These are phyloP conservation scores for Hibiscus syriacus DNA, from an alignment of 345 rosid genomes.

Conservation along the genomic window DNA sequence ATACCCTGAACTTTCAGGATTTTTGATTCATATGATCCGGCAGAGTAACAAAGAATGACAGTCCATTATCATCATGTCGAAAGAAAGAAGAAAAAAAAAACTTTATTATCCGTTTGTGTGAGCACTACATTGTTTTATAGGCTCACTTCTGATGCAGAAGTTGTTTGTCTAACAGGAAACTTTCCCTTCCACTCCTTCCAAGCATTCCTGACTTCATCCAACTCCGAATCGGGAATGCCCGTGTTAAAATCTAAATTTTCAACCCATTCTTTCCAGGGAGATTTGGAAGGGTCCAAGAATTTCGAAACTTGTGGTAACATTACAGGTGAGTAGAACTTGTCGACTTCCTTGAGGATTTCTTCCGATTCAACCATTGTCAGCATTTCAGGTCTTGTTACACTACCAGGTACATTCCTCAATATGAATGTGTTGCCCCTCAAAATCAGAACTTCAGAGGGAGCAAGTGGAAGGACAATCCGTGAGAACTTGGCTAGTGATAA, in stretches of 20 bases:
- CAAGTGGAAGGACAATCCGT: slow-evolving; percentile 66
- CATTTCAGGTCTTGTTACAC: slow-evolving; percentile 44
- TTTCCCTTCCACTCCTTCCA: slow-evolving; percentile 64
- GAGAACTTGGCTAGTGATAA: slow-evolving; percentile 72
- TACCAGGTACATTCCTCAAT: slow-evolving; percentile 27
- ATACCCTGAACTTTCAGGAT: neutral
- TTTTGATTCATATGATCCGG: neutral
- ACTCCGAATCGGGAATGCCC: slow-evolving; percentile 46
- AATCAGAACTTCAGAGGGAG: slow-evolving; percentile 80
- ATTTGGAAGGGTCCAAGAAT: slow-evolving; percentile 53
- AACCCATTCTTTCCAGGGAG: slow-evolving; percentile 79
- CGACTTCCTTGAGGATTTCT: slow-evolving; percentile 46
- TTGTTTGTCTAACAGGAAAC: slow-evolving; percentile 2
- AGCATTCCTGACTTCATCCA: slow-evolving; percentile 57
- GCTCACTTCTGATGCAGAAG: slow-evolving; percentile 9
- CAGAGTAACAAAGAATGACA: neutral
- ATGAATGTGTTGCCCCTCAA: slow-evolving; percentile 66
- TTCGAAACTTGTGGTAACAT: slow-evolving; percentile 67
- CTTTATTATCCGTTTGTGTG: neutral
- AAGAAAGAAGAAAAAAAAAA: too few relatives aligned
- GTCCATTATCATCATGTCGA: neutral
- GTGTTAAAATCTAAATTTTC: slow-evolving; percentile 59
- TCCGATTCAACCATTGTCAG: slow-evolving; percentile 48
- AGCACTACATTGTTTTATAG: slow-evolving; percentile 16
- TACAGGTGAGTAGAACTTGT: slow-evolving; percentile 45